Percentiles rank a stretch among this genome's conserved stretches.
Conservation (phyloP, 2,329 filamentous ascomycete genomes). For the Bimuria novae-zelandiae region DNA sequence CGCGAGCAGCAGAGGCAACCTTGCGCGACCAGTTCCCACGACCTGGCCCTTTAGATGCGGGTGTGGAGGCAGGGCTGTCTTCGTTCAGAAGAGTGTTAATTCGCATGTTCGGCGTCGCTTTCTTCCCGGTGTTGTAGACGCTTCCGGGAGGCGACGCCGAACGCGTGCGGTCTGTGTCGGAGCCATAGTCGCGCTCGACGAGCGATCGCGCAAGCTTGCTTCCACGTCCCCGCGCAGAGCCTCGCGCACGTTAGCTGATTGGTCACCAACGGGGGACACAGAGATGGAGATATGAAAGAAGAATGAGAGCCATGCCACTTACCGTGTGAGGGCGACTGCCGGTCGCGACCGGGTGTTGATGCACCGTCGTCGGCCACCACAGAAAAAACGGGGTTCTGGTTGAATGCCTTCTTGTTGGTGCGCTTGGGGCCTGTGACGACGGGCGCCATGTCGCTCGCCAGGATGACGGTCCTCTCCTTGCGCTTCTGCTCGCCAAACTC, state of each 20-base stretch:
- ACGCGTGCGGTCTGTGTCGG: constrained; percentile 54
- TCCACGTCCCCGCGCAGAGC: constrained; percentile 41
- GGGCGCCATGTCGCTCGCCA: constrained; percentile 74
- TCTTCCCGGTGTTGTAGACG: constrained; percentile 46
- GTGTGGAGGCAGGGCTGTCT: constrained; percentile 40
- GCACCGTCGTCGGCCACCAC: constrained; percentile 47
- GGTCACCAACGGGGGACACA: background rate
- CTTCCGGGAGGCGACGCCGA: constrained; percentile 50
- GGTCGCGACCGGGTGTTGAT: constrained; percentile 45
- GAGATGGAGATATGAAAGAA: too few species aligned
- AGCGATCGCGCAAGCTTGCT: constrained; percentile 42
- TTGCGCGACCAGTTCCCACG: constrained; percentile 56
- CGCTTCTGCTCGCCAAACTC: constrained; percentile 75
- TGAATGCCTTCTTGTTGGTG: constrained; percentile 53
- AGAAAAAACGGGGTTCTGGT: constrained; percentile 49
- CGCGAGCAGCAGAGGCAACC: constrained; percentile 28
- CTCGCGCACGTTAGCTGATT: constrained; percentile 16
- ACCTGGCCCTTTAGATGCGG: constrained; percentile 51
- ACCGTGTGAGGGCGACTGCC: constrained; percentile 48
- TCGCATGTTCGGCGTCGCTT: constrained; percentile 49
- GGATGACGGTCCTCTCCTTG: constrained; percentile 71
- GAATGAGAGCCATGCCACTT: constrained; percentile 10
- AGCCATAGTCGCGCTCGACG: constrained; percentile 44
- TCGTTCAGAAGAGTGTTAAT: constrained; percentile 56
- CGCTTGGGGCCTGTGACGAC: constrained; percentile 60